These are phyloP conservation scores for Schwanniomyces vanrijiae DNA, from an alignment of 805 yeast genomes.

Conservation along the genomic window DNA sequence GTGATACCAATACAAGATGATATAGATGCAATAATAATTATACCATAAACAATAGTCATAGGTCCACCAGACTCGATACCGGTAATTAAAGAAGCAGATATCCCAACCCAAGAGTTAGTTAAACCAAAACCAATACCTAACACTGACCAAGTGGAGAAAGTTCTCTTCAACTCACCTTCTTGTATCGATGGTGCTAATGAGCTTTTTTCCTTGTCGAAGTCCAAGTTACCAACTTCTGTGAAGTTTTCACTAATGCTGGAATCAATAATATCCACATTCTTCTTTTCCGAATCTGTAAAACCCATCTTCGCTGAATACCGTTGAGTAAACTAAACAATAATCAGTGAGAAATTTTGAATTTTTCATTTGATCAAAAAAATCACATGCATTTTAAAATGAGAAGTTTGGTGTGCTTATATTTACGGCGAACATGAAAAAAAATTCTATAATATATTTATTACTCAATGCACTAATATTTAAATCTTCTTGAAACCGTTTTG, in stretches of 20 bases:
- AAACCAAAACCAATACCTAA: conserved; percentile 61
- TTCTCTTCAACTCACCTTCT: conserved; percentile 24
- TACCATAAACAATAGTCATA: conserved; percentile 55
- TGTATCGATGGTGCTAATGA: conserved; percentile 1
- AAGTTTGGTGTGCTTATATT: background rate
- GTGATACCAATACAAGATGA: conserved; percentile 50
- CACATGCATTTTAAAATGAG: background rate
- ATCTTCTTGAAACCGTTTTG: too few species aligned
- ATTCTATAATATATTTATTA: too few species aligned
- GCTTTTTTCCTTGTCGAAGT: background rate
- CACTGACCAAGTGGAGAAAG: conserved; percentile 32
- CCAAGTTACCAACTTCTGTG: background rate
- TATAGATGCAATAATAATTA: conserved; percentile 48
- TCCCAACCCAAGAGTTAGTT: conserved; percentile 63
- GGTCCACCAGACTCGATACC: conserved; percentile 63
- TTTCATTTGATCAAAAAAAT: background rate
- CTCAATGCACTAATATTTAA: too few species aligned
- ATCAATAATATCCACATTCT: background rate
- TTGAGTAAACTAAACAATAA: background rate
- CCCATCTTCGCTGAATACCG: background rate
- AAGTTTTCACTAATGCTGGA: background rate
- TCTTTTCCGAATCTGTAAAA: background rate
- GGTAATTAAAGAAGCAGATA: conserved; percentile 53
- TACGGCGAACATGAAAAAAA: too few species aligned
- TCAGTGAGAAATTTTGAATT: background rate